These are phyloP conservation scores for Fusarium equiseti DNA, from an alignment of 2,329 filamentous ascomycete genomes.

Conservation along the genomic window DNA sequence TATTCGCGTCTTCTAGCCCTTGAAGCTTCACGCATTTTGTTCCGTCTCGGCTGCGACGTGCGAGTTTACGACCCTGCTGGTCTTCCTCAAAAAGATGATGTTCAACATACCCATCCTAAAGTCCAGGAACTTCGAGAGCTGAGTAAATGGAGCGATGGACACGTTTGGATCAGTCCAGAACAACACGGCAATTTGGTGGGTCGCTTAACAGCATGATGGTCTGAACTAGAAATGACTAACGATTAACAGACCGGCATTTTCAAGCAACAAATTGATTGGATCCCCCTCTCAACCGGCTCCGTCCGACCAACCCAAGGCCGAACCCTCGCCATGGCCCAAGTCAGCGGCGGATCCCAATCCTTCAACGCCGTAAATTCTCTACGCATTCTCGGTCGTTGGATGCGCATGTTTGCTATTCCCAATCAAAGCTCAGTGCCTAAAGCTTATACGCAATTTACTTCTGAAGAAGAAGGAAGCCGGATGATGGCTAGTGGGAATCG, in stretches of 20 bases:
- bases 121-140: background rate
- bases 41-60: background rate
- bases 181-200: constrained; percentile 2
- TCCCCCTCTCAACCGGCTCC: background rate
- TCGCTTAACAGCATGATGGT: no score
- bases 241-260: background rate
- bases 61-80: background rate
- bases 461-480: background rate
- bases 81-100: constrained; percentile 1
- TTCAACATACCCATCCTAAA: background rate
- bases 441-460: background rate
- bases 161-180: background rate
- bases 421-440: constrained; percentile 10
- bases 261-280: constrained; percentile 16
- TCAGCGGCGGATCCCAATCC: background rate
- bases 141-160: background rate
- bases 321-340: background rate
- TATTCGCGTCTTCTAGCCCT: background rate
- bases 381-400: background rate
- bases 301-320: background rate
- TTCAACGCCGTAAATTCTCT: background rate
- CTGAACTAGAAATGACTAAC: background rate
- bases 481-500: constrained; percentile 8
- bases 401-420: constrained; percentile 10
- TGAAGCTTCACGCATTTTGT: background rate